Percentiles rank a stretch among this genome's conserved stretches.
phyloP scores from a whole-genome alignment of 2,329 filamentous ascomycete genomes.

The Claviceps fusiformis region DNA sequence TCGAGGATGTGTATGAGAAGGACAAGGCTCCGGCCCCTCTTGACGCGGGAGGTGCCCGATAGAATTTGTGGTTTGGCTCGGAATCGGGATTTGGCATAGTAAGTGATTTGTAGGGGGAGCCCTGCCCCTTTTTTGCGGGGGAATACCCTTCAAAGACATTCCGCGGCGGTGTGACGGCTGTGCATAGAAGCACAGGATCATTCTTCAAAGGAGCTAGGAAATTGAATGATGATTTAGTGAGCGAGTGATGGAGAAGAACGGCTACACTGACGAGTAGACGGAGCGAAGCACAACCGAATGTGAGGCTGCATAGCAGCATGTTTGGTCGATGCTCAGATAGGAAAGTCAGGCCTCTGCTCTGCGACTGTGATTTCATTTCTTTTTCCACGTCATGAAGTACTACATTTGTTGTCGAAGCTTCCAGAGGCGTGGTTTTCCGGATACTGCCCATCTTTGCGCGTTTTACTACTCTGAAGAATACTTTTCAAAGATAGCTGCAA shows the following conservation, averaged over 20 bases:
- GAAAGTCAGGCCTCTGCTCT: background rate
- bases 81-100: background rate
- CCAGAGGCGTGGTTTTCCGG: too few species aligned
- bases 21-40: background rate
- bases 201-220: background rate
- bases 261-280: background rate
- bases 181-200: background rate
- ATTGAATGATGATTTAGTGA: background rate
- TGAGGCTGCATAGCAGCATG: background rate
- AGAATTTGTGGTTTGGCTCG: background rate
- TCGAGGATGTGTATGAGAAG: background rate
- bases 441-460: too few species aligned
- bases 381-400: background rate
- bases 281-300: background rate
- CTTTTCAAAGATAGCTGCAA: too few species aligned
- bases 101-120: background rate
- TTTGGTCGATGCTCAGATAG: too few species aligned
- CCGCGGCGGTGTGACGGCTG: background rate
- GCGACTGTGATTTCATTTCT: background rate
- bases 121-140: background rate
- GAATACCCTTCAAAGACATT: background rate
- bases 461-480: too few species aligned
- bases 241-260: background rate
- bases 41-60: too few species aligned
- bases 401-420: background rate